phyloP scores from a whole-genome alignment of 2,329 filamentous ascomycete genomes.

The Penicillium sumatraense region DNA sequence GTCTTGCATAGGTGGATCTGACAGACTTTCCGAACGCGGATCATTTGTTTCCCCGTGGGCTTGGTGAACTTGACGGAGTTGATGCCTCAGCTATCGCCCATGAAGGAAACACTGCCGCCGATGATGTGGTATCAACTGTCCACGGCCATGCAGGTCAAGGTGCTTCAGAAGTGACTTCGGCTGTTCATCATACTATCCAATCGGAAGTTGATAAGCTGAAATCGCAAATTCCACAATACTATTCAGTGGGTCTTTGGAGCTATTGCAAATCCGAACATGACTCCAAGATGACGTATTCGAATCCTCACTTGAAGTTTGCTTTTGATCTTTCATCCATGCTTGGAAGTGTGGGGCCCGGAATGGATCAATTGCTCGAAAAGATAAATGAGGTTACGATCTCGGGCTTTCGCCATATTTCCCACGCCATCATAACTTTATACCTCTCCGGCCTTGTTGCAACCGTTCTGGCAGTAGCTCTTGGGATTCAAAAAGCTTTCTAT shows the following conservation, averaged over 20 bases:
- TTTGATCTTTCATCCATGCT: conserved; percentile 11
- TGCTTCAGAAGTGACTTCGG: not conserved
- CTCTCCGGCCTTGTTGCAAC: conserved; percentile 8
- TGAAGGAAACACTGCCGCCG: not conserved
- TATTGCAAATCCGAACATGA: conserved; percentile 8
- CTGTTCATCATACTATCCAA: not conserved
- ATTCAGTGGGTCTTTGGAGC: conserved; percentile 13
- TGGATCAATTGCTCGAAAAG: conserved; percentile 5
- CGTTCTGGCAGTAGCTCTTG: not conserved
- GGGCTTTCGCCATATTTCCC: conserved; percentile 7
- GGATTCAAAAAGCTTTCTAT: conserved; percentile 2
- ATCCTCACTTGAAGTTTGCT: conserved; percentile 8
- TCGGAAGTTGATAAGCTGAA: conserved; percentile 6
- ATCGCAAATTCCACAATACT: conserved; percentile 4
- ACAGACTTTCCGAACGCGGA: conserved; percentile 1
- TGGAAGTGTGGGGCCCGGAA: not conserved
- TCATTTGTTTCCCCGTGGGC: not conserved
- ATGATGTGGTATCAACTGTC: not conserved
- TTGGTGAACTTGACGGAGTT: not conserved
- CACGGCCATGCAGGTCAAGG: not conserved
- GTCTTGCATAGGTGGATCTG: conserved; percentile 2
- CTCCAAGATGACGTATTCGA: conserved; percentile 1
- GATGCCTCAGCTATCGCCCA: not conserved
- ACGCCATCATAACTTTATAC: conserved; percentile 7
- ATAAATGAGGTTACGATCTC: conserved; percentile 1